phyloP scores from a whole-genome alignment of 352 stramenopile genomes.

The Halophytophthora polymorphica region DNA sequence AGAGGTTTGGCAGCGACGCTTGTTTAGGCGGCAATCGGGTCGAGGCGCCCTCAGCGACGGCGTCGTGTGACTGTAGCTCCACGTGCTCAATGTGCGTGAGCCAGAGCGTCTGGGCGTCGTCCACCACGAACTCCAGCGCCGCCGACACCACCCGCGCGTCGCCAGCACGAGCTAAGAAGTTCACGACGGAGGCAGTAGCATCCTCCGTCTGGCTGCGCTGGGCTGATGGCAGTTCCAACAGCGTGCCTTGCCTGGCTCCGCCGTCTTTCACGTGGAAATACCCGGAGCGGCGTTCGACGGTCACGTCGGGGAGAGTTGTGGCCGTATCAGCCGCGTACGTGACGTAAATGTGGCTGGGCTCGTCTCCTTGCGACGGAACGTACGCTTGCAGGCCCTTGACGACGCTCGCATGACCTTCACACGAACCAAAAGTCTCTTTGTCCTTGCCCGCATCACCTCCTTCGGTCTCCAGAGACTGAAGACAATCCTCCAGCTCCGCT shows the following conservation, averaged over 20 bases:
- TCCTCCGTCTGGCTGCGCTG: slow-evolving; percentile 29
- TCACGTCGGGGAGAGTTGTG: slow-evolving; percentile 15
- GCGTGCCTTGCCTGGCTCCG: not conserved
- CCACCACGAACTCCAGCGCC: slow-evolving; percentile 35
- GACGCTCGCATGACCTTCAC: slow-evolving; percentile 5
- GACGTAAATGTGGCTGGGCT: slow-evolving; percentile 18
- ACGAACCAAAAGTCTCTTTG: slow-evolving; percentile 1
- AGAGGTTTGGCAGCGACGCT: slow-evolving; percentile 46
- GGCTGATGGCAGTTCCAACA: slow-evolving; percentile 2
- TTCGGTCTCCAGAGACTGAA: slow-evolving; percentile 8
- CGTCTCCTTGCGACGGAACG: slow-evolving; percentile 10
- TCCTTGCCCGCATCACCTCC: not conserved
- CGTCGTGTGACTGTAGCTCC: slow-evolving; percentile 4
- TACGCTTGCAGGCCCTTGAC: slow-evolving; percentile 21
- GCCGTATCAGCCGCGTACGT: slow-evolving; percentile 10
- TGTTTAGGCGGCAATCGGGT: slow-evolving; percentile 14
- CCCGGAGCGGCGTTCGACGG: slow-evolving; percentile 11
- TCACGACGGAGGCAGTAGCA: slow-evolving; percentile 17
- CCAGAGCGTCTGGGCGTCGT: slow-evolving; percentile 33
- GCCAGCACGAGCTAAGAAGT: slow-evolving; percentile 18
- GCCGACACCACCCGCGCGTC: slow-evolving; percentile 15
- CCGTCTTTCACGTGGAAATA: slow-evolving; percentile 10
- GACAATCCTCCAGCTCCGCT: slow-evolving; percentile 21
- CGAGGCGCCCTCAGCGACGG: not conserved
- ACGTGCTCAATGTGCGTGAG: slow-evolving; percentile 32